A percentile compares a stretch with the other conserved stretches of the same genome.
Conservation (phyloP, 495 filamentous ascomycete species). For the Talaromyces trachyspermus region DNA sequence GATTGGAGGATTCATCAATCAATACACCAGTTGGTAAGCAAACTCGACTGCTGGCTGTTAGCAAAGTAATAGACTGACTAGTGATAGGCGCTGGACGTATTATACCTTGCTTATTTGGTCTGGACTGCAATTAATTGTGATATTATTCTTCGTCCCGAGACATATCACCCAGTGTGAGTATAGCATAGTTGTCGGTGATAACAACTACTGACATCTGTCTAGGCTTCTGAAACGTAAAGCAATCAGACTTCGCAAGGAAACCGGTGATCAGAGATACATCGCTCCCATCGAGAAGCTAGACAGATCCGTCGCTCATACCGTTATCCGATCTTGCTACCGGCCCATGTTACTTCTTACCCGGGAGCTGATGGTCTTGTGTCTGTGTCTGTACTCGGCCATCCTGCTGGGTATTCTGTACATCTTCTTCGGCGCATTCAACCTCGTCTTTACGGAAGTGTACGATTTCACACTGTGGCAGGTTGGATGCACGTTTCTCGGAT, state of each 20-base stretch:
- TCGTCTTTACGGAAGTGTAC: slow-evolving; percentile 74
- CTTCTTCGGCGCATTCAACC: slow-evolving; percentile 88
- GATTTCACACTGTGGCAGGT: slow-evolving; percentile 74
- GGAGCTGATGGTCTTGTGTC: slow-evolving; percentile 80
- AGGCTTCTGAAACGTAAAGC: slow-evolving; percentile 74
- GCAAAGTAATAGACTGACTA: background rate
- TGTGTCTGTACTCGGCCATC: slow-evolving; percentile 80
- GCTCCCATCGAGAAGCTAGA: slow-evolving; percentile 76
- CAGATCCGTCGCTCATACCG: slow-evolving; percentile 62
- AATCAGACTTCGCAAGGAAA: slow-evolving; percentile 59
- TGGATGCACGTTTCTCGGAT: slow-evolving; percentile 80
- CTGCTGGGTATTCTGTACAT: slow-evolving; percentile 85
- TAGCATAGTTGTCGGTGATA: too few relatives aligned
- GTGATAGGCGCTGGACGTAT: slow-evolving; percentile 70
- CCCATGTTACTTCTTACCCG: slow-evolving; percentile 76
- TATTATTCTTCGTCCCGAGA: slow-evolving; percentile 82
- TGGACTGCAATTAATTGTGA: slow-evolving; percentile 47
- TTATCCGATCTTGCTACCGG: slow-evolving; percentile 63
- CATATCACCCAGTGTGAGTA: slow-evolving; percentile 66
- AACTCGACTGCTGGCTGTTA: background rate
- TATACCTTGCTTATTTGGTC: slow-evolving; percentile 84
- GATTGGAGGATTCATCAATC: slow-evolving; percentile 68
- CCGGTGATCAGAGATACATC: slow-evolving; percentile 65
- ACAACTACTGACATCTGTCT: slow-evolving; percentile 20
- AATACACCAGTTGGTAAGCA: slow-evolving; percentile 58